Percentiles rank a stretch among this genome's conserved stretches.
Evolutionary conservation across 1,284 basidiomycete species (phyloP).

Genomic region (Leccinum angustisporum): DNA sequence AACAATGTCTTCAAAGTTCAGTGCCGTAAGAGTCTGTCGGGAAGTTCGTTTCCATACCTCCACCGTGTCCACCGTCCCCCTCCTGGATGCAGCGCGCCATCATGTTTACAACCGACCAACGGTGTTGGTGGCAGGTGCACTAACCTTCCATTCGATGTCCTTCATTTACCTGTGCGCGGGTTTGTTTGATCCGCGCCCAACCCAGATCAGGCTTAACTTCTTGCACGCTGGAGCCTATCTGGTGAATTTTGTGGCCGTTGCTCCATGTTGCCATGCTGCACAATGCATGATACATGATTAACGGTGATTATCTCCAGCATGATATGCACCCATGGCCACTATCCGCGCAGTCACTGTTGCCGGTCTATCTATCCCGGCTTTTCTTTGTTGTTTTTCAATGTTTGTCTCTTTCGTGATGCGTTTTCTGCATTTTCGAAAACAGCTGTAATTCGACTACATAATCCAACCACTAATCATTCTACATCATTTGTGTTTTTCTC

Average conservation of each 20-base stretch:
- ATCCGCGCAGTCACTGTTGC: not conserved
- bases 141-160: not conserved
- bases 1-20: constrained; percentile 1
- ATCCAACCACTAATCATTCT: not conserved
- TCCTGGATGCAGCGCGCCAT: not conserved
- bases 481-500: not conserved
- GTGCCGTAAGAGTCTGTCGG: not conserved
- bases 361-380: not conserved
- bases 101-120: not conserved
- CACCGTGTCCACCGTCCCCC: not conserved
- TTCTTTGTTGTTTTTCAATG: not conserved
- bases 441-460: not conserved
- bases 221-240: not conserved
- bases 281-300: constrained; percentile 13
- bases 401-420: not conserved
- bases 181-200: not conserved
- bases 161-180: not conserved
- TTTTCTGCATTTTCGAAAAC: not conserved
- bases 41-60: not conserved
- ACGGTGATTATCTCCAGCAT: constrained; percentile 29
- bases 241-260: not conserved
- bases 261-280: not conserved
- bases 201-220: not conserved
- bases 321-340: not conserved
- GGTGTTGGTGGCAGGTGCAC: not conserved